These are phyloP conservation scores for Moniliophthora roreri DNA, from an alignment of 1,284 basidiomycete genomes.

Conservation along the genomic window DNA sequence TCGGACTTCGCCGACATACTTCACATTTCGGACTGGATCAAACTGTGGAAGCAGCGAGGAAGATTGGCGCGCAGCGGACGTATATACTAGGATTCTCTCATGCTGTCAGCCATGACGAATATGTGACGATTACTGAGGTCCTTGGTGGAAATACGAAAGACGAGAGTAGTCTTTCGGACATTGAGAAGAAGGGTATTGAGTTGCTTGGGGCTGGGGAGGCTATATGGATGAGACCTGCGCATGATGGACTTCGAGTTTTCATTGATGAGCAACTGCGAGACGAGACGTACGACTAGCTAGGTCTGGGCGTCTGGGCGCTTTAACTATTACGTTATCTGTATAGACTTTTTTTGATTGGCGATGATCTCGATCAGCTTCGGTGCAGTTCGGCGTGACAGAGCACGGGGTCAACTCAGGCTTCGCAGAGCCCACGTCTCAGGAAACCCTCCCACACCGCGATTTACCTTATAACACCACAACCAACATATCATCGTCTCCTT, in stretches of 20 bases:
- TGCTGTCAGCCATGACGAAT: constrained; percentile 68
- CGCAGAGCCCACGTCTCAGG: neutral
- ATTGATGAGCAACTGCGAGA: constrained; percentile 45
- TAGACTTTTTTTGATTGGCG: no score
- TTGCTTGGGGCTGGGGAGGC: constrained; percentile 44
- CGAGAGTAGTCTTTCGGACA: constrained; percentile 31
- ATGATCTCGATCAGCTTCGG: no score
- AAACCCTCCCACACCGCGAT: neutral
- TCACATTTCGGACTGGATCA: constrained; percentile 74
- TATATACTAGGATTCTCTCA: constrained; percentile 78
- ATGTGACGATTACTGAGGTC: constrained; percentile 53
- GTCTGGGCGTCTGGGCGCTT: neutral
- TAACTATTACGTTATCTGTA: neutral
- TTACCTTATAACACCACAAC: constrained; percentile 3
- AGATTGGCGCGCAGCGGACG: constrained; percentile 54
- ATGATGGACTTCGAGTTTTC: constrained; percentile 62
- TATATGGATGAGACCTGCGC: constrained; percentile 68
- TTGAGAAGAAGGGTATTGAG: constrained; percentile 41
- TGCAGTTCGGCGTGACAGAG: neutral
- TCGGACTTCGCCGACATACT: constrained; percentile 57
- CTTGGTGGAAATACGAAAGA: constrained; percentile 39
- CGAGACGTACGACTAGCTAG: constrained; percentile 38
- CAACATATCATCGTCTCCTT: neutral
- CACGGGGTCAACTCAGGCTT: neutral
- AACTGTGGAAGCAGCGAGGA: constrained; percentile 51